Base-by-base conservation (phyloP, 176 grass and related monocot species). In the Triticum turgidum region DNA sequence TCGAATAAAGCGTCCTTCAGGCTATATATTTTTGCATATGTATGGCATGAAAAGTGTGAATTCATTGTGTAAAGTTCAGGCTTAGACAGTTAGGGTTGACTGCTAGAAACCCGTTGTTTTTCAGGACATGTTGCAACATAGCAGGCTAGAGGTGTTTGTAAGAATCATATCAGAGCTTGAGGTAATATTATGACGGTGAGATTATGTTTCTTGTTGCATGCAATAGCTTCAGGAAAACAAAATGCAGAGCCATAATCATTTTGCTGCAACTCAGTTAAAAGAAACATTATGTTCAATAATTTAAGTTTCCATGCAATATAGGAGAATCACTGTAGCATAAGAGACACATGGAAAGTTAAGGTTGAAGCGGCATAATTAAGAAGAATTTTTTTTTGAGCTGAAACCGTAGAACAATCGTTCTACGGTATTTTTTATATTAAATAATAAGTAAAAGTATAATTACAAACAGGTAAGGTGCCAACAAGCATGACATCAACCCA, bases 81-180 rank as follows among this genome's bases (percentile, higher is more conserved):
- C 1, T 74, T 68, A 10, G 37, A 75, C 3, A n/a, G 21, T 59
- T 85, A 12, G 82, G 51, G 65, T 82, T 87, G 80, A 92, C 76
- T 89, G 17, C n/a, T 65, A 30, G 38, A 22, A 35, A 83, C 49
- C 24, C 11, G 76, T 75, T 65, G 15, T 86, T 38, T 38, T 90
- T 65, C 84, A 95, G 93, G 77, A 45, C 18, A 77, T 92, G 71
- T 86, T 95, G 74, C 80, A 80, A 85, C 33, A 52, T 70, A 84
- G 76, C 83, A 89, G 79, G 58, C 82, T 92, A 89, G 90, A 92
- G 78, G 83, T 87, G 21, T 89, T 95, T 67, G 74, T 92, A 79
- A 89, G 88, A 82, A 90, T 95, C 63, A 92, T 89, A 47, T 85
- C 84, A 80, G 87, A 92, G 39, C 15, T 41, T 85, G 83, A 92